phyloP scores from a whole-genome alignment of 2,329 filamentous ascomycete species.

The Clarireedia hainanense region DNA sequence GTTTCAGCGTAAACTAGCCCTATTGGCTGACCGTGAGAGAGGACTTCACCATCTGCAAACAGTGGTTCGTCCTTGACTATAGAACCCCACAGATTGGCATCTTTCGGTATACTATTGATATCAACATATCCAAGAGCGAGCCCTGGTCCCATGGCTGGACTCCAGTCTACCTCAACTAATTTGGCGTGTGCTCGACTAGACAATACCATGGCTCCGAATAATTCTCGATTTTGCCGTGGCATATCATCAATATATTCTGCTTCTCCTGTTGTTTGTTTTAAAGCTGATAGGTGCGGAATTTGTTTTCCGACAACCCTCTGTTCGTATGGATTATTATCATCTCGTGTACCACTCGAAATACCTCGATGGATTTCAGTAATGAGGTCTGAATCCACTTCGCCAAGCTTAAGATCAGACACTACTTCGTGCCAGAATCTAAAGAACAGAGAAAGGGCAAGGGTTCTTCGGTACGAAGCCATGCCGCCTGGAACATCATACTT shows the following conservation, averaged over 20 bases:
- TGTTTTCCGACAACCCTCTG: conserved; percentile 76
- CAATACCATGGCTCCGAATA: conserved; percentile 78
- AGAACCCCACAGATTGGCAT: conserved; percentile 80
- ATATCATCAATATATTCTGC: conserved; percentile 96
- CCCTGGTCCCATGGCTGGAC: conserved; percentile 56
- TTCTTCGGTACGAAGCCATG: conserved; percentile 91
- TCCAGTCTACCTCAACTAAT: conserved; percentile 66
- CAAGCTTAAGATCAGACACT: conserved; percentile 49
- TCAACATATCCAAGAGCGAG: conserved; percentile 74
- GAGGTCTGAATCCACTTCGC: conserved; percentile 60
- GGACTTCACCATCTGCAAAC: conserved; percentile 82
- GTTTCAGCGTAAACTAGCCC: conserved; percentile 78
- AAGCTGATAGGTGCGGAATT: conserved; percentile 73
- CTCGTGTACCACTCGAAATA: conserved; percentile 65
- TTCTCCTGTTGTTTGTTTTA: conserved; percentile 89
- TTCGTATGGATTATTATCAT: conserved; percentile 72
- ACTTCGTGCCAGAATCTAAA: conserved; percentile 93
- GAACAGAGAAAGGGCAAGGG: conserved; percentile 84
- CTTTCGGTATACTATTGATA: conserved; percentile 65
- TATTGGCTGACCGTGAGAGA: conserved; percentile 86
- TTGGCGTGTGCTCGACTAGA: conserved; percentile 84
- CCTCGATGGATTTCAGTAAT: conserved; percentile 75
- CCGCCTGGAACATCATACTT: conserved; percentile 85
- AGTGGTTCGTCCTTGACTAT: conserved; percentile 70
- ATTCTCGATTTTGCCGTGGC: conserved; percentile 72